A percentile compares a stretch with the other conserved stretches of the same genome.
phyloP scores from a whole-genome alignment of 2,329 filamentous ascomycete species.

The Scorias spongiosa region DNA sequence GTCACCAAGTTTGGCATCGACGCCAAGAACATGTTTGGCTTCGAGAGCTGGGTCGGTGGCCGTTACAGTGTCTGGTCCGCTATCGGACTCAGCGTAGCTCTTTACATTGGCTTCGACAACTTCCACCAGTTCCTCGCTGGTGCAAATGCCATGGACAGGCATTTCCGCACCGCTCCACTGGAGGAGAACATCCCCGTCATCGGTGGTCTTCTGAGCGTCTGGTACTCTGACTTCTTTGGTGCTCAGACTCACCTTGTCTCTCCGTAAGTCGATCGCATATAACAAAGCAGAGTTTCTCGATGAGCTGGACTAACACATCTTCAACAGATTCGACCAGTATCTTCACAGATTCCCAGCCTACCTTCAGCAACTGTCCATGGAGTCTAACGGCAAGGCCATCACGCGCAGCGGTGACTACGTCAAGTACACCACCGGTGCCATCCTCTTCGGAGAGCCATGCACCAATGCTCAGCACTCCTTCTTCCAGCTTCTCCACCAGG shows the following conservation, averaged over 20 bases:
- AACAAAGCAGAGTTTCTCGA: not conserved
- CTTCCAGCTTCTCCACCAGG: slow-evolving; percentile 98
- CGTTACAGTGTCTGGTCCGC: slow-evolving; percentile 98
- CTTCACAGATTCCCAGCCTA: slow-evolving; percentile 98
- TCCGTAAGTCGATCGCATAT: slow-evolving; percentile 46
- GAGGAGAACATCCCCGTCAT: slow-evolving; percentile 91
- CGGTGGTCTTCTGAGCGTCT: slow-evolving; percentile 85
- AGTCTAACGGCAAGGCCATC: slow-evolving; percentile 97
- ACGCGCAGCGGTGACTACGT: slow-evolving; percentile 76
- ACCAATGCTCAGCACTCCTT: slow-evolving; percentile 99
- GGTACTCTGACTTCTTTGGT: slow-evolving; percentile 98
- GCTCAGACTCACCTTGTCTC: slow-evolving; percentile 95
- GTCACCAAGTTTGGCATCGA: slow-evolving; percentile 98
- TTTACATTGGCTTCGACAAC: slow-evolving; percentile 96
- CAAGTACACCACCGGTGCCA: slow-evolving; percentile 93
- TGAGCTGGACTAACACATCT: not conserved
- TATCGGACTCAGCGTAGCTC: slow-evolving; percentile 83
- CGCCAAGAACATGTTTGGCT: slow-evolving; percentile 98
- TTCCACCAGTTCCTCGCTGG: slow-evolving; percentile 92
- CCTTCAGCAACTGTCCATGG: slow-evolving; percentile 98
- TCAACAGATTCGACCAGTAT: slow-evolving; percentile 80
- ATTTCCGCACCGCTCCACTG: slow-evolving; percentile 82
- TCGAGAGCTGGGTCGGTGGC: slow-evolving; percentile 96
- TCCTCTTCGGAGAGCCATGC: slow-evolving; percentile 94
- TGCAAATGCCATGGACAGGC: slow-evolving; percentile 95